Percentiles rank a stretch among this genome's conserved stretches.
Evolutionary conservation across 441 rosid species (phyloP).

Genomic region (Pelargonium myrrhifolium): DNA sequence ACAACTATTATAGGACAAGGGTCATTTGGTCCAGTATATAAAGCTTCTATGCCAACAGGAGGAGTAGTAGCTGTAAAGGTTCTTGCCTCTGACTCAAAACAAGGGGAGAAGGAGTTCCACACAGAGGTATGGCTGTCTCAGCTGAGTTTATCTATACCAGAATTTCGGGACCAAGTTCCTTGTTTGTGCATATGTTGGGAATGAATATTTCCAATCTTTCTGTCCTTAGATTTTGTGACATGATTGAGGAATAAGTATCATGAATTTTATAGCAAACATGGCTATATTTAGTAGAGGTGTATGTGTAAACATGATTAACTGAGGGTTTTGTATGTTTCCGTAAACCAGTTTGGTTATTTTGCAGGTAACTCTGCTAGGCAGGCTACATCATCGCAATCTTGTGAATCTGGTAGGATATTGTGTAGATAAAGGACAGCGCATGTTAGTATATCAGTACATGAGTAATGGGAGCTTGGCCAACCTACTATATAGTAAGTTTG

Average conservation of each 20-base stretch:
- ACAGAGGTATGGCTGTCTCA: constrained; percentile 56
- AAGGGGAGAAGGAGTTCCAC: constrained; percentile 90
- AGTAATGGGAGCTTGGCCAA: constrained; percentile 86
- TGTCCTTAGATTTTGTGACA: background rate
- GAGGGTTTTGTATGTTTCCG: background rate
- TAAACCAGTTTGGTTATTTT: constrained; percentile 16
- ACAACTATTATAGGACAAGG: constrained; percentile 83
- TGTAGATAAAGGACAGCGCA: constrained; percentile 67
- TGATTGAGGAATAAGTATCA: too few species aligned
- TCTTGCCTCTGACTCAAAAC: constrained; percentile 83
- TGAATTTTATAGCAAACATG: background rate
- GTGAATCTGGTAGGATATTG: constrained; percentile 90
- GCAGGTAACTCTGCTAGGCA: constrained; percentile 72
- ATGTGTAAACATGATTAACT: too few species aligned
- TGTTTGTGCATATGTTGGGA: background rate
- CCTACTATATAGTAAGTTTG: constrained; percentile 60
- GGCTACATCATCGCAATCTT: constrained; percentile 91
- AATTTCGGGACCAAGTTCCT: background rate
- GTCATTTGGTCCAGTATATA: constrained; percentile 89
- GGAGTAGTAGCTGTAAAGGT: constrained; percentile 76
- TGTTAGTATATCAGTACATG: constrained; percentile 93
- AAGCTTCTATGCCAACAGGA: constrained; percentile 58
- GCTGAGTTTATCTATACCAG: background rate
- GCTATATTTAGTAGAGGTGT: too few species aligned
- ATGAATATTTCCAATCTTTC: background rate